phyloP scores from a whole-genome alignment of 1,284 basidiomycete species.

The Pyrrhoderma lamaoense region DNA sequence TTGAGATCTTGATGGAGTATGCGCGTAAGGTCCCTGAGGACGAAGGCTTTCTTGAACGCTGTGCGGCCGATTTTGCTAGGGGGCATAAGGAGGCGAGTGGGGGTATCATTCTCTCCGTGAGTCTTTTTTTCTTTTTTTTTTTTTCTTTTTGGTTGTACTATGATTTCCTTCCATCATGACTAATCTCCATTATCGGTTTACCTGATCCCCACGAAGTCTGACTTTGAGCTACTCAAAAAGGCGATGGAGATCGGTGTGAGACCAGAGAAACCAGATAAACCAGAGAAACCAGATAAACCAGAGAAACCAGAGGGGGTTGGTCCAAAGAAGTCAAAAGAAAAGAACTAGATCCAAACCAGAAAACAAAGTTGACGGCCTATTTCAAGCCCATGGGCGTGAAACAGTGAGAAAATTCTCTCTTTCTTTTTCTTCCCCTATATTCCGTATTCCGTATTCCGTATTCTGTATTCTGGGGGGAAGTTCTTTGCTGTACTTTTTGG shows the following conservation, averaged over 20 bases:
- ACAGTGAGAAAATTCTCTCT: not conserved
- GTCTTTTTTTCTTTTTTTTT: too few relatives aligned
- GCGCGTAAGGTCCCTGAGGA: constrained; percentile 23
- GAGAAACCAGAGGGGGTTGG: not conserved
- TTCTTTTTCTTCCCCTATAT: too few relatives aligned
- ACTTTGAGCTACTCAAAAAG: constrained; percentile 12
- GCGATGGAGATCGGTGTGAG: constrained; percentile 18
- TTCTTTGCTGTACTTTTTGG: not conserved
- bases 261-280: constrained; percentile 7
- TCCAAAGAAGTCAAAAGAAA: constrained; percentile 3
- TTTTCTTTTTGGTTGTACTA: too few relatives aligned
- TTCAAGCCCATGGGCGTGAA: not conserved
- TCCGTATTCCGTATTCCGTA: too few relatives aligned
- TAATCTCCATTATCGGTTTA: not conserved
- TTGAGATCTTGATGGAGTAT: constrained; percentile 26
- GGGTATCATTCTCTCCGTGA: constrained; percentile 24
- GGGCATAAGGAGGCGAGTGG: constrained; percentile 30
- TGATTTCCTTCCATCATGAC: not conserved
- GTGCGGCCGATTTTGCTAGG: constrained; percentile 29
- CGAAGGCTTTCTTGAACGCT: constrained; percentile 20
- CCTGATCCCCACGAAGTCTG: too few relatives aligned
- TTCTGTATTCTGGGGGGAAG: too few relatives aligned
- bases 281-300: constrained; percentile 10
- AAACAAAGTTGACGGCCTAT: constrained; percentile 13
- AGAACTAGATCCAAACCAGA: constrained; percentile 9